Base-by-base conservation (phyloP, 78 protist genomes). In the Dictyostelium discoideum region DNA sequence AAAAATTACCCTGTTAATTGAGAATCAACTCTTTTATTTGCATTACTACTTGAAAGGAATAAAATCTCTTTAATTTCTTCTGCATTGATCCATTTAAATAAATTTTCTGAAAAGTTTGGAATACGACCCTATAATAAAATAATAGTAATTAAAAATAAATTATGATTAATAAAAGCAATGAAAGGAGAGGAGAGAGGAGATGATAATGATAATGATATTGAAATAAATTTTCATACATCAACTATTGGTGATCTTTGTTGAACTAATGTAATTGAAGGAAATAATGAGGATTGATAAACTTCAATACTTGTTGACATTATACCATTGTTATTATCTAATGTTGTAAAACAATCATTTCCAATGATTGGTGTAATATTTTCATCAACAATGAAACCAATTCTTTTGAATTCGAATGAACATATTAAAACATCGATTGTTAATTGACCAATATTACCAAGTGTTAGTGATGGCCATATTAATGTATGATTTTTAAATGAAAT, bases 181-280 rank as follows among this genome's bases (percentile, higher is more conserved):
- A 48, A 48, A 48, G 16, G 16, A n/a, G 16, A 13, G 16, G 60
- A 13, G 5, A n/a, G n/a, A n/a, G n/a, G n/a, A n/a, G n/a, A n/a
- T n/a, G n/a, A n/a, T 6, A 48, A 48, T 2, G 60, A 48, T 11
- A 8, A 13, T 1, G 18, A 48, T 6, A 48, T 6, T 7, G 60
- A 48, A 13, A 44, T 44, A 9, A 44, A 9, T 72, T 5, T 73
- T 8, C 77, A 39, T 84, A 54, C 87, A 16, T 72, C 73, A 37
- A 90, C 39, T 16, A 90, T 67, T 37, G 95, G 95, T 90, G 95
- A 80, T 67, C 95, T 82, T 90, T 90, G 95, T 82, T 90, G 95
- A 46, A 90, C 95, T n/a, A 90, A 3, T 5, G 95, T 90, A 2
- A 90, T 82, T 14, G 73, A 40, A 63, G 26, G 54, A n/a, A 63